These are phyloP conservation scores for Hypoxylon sp. DNA, from an alignment of 2,329 filamentous ascomycete species.

Conservation along the genomic window DNA sequence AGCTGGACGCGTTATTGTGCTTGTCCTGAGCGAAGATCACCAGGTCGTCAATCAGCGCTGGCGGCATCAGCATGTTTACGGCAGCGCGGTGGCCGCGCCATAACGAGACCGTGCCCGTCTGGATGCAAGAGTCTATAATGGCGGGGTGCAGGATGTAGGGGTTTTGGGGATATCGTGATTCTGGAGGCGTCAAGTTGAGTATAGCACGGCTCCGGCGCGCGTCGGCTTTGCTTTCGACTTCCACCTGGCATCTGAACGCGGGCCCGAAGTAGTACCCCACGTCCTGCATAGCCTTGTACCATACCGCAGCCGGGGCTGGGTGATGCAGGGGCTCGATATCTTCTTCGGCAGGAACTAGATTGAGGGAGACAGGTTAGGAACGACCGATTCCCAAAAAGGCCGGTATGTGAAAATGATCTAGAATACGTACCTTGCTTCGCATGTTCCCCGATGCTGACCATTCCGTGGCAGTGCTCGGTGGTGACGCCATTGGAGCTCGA, in stretches of 20 bases:
- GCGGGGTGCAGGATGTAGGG: not conserved
- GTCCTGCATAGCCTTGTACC: constrained; percentile 42
- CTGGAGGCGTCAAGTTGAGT: not conserved
- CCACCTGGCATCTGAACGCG: constrained; percentile 18
- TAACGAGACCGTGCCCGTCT: not conserved
- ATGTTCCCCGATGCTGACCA: constrained; percentile 16
- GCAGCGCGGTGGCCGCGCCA: not conserved
- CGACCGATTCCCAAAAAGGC: not conserved
- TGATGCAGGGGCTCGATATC: constrained; percentile 2
- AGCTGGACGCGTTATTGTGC: not conserved
- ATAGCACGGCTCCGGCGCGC: not conserved
- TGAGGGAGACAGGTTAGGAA: not conserved
- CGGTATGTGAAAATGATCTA: not conserved
- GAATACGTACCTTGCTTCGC: not conserved
- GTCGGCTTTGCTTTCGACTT: constrained; percentile 11
- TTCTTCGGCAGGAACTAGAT: not conserved
- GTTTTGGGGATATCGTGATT: not conserved
- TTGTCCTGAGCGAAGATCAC: not conserved
- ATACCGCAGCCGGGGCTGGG: constrained; percentile 13
- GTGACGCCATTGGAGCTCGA: constrained; percentile 4
- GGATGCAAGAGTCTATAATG: not conserved
- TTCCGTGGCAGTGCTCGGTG: constrained; percentile 31
- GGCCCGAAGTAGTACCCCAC: constrained; percentile 39
- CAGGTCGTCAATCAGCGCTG: not conserved
- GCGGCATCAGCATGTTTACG: not conserved